A percentile compares a stretch with the other conserved stretches of the same genome.
These are phyloP conservation scores for Colletotrichum sansevieriae DNA, from an alignment of 2,329 filamentous ascomycete genomes.

Conservation along the genomic window DNA sequence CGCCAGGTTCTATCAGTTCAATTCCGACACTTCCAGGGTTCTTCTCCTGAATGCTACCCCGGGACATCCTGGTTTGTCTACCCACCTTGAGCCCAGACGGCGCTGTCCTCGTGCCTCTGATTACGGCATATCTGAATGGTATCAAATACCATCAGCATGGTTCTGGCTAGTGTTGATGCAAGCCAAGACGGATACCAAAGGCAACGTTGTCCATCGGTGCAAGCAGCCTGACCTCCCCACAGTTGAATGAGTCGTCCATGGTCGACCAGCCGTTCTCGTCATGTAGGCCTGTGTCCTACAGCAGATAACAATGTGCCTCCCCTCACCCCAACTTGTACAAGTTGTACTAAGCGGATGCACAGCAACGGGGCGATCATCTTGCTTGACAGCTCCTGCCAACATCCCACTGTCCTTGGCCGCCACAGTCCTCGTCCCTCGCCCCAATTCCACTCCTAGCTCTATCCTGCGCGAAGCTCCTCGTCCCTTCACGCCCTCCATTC, in stretches of 20 bases:
- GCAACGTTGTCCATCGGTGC: constrained; percentile 30
- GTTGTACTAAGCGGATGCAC: not conserved
- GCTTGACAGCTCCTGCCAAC: constrained; percentile 20
- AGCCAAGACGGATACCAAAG: constrained; percentile 33
- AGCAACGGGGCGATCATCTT: constrained; percentile 11
- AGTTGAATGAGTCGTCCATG: not conserved
- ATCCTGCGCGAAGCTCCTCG: constrained; percentile 32
- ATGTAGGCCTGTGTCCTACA: not conserved
- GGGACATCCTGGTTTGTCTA: constrained; percentile 16
- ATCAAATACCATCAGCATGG: constrained; percentile 30
- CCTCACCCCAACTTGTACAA: not conserved
- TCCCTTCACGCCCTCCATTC: constrained; percentile 25
- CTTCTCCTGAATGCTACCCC: constrained; percentile 1
- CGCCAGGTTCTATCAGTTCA: constrained; percentile 12
- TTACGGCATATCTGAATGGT: constrained; percentile 32
- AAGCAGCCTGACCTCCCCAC: constrained; percentile 19
- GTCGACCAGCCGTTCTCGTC: constrained; percentile 20
- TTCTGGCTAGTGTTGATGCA: constrained; percentile 35
- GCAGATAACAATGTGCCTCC: constrained; percentile 6
- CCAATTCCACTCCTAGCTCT: constrained; percentile 30
- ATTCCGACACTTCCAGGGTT: constrained; percentile 5
- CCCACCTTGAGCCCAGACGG: constrained; percentile 18
- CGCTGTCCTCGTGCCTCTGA: constrained; percentile 32
- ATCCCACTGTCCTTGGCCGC: constrained; percentile 15
- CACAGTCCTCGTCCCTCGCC: constrained; percentile 14